Evolutionary conservation across 1,139 yeast genomes (phyloP).

Genomic region (Magnusiomyces fungicola): DNA sequence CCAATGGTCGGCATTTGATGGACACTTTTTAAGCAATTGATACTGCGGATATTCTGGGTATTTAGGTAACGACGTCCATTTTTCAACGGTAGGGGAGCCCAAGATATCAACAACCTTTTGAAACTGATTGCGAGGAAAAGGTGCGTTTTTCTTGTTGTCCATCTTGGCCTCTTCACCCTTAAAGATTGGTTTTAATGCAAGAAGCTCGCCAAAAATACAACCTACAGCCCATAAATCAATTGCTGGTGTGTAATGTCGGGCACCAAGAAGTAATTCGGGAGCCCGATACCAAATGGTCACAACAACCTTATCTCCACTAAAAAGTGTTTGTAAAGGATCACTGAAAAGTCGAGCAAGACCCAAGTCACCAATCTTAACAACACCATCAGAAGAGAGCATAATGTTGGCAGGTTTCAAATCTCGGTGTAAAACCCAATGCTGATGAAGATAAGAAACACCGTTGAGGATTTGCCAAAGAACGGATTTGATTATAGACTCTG

Average conservation of each 20-base stretch:
- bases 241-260: constrained; percentile 91
- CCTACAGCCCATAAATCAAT: constrained; percentile 97
- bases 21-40: constrained; percentile 55
- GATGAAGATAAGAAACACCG: constrained; percentile 87
- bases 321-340: constrained; percentile 81
- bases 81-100: constrained; percentile 71
- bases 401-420: constrained; percentile 97
- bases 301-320: constrained; percentile 93
- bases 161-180: constrained; percentile 97
- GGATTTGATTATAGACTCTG: constrained; percentile 69
- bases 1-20: constrained; percentile 73
- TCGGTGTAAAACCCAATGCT: constrained; percentile 92
- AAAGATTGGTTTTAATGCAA: constrained; percentile 84
- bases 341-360: constrained; percentile 90
- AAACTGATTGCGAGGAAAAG: constrained; percentile 88
- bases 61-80: constrained; percentile 70
- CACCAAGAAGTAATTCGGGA: constrained; percentile 84
- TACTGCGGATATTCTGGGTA: constrained; percentile 80
- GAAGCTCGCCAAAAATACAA: constrained; percentile 85
- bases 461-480: constrained; percentile 86
- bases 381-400: constrained; percentile 86
- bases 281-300: constrained; percentile 99
- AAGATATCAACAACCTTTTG: constrained; percentile 82
- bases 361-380: constrained; percentile 90
- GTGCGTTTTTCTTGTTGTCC: constrained; percentile 77